These are phyloP conservation scores for Boletus subparvulus DNA, from an alignment of 768 basidiomycete species.

Conservation along the genomic window DNA sequence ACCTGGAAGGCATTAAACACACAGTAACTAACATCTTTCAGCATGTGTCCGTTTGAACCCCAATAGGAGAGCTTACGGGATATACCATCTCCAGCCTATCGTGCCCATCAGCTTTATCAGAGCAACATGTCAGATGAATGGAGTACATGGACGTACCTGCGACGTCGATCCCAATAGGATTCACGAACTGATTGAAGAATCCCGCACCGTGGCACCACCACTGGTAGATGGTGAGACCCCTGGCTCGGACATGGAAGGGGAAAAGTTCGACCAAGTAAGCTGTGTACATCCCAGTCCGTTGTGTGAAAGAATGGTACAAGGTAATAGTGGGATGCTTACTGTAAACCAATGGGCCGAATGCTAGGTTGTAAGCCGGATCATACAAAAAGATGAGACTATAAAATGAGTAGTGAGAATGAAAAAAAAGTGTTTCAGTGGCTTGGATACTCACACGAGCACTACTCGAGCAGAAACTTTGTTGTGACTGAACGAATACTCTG, in stretches of 20 bases:
- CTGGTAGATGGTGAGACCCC: conserved; percentile 63
- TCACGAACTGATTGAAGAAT: conserved; percentile 12
- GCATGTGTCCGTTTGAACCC: too few relatives aligned
- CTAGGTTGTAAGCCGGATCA: background rate
- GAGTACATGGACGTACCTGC: conserved; percentile 2
- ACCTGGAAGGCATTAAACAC: too few relatives aligned
- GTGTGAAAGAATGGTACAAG: background rate
- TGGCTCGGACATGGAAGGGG: conserved; percentile 53
- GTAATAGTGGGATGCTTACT: background rate
- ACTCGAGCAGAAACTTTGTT: background rate
- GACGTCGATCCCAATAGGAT: conserved; percentile 19
- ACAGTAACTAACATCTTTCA: too few relatives aligned
- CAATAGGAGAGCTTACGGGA: too few relatives aligned
- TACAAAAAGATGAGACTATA: conserved; percentile 1
- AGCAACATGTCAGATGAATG: background rate
- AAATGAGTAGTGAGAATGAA: background rate
- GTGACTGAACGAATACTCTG: too few relatives aligned
- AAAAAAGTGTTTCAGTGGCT: background rate
- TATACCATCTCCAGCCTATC: too few relatives aligned
- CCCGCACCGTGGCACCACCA: conserved; percentile 46
- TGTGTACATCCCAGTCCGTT: background rate
- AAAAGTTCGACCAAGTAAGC: conserved; percentile 29
- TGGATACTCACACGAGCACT: background rate
- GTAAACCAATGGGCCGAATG: background rate
- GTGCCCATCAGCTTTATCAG: too few relatives aligned